A percentile compares a stretch with the other conserved stretches of the same genome.
Evolutionary conservation across 495 filamentous ascomycete species (phyloP).

Genomic region (Thozetella sp.): DNA sequence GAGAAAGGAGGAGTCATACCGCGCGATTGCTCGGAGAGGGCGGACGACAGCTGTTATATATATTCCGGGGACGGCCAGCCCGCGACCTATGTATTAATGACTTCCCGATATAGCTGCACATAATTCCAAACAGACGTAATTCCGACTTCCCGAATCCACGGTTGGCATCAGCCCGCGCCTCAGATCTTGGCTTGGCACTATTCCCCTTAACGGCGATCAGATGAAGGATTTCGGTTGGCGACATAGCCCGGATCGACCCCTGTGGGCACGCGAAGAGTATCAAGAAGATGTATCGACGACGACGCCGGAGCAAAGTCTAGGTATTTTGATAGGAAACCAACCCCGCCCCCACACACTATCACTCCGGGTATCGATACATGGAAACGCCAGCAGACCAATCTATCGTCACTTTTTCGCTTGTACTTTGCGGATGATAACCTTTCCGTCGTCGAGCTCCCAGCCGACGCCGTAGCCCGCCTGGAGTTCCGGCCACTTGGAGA

Average conservation of each 20-base stretch:
- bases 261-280: too few relatives aligned
- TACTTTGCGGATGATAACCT: slow-evolving; percentile 68
- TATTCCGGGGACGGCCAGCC: background rate
- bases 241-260: too few relatives aligned
- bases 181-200: too few relatives aligned
- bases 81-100: background rate
- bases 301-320: too few relatives aligned
- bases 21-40: background rate
- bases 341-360: background rate
- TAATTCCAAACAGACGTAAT: background rate
- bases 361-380: slow-evolving; percentile 3
- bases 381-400: slow-evolving; percentile 1
- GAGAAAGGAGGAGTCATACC: background rate
- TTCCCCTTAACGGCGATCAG: too few relatives aligned
- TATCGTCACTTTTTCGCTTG: slow-evolving; percentile 27
- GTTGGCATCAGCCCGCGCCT: too few relatives aligned
- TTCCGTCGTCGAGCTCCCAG: slow-evolving; percentile 74
- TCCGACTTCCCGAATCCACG: background rate
- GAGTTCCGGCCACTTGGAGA: slow-evolving; percentile 68
- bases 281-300: too few relatives aligned
- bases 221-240: too few relatives aligned
- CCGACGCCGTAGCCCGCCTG: slow-evolving; percentile 66
- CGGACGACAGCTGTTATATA: background rate
- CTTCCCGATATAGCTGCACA: background rate
- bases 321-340: background rate